phyloP scores from a whole-genome alignment of 176 grass and related monocot species.

The Musa troglodytarum region DNA sequence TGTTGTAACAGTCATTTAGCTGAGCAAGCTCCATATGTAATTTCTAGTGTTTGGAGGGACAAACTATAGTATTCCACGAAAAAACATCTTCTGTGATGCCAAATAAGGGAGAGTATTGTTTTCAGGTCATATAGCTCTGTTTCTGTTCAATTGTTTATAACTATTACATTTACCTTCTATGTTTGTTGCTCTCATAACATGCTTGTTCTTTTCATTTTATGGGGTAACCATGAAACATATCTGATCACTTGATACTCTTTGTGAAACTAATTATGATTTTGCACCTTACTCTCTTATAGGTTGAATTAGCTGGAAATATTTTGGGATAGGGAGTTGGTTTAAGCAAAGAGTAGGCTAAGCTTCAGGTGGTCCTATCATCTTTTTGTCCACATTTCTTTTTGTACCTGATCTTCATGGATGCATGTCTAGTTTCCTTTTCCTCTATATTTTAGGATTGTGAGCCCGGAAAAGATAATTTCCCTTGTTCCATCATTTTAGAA shows the following conservation, averaged over 20 bases:
- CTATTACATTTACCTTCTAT: too few relatives aligned
- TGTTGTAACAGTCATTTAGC: constrained; percentile 14
- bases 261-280: constrained; percentile 10
- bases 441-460: background rate
- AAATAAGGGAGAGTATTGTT: constrained; percentile 44
- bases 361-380: constrained; percentile 39
- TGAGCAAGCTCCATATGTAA: constrained; percentile 15
- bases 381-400: background rate
- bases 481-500: too few relatives aligned
- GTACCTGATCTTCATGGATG: background rate
- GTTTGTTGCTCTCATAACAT: background rate
- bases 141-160: background rate
- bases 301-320: constrained; percentile 61
- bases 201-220: background rate
- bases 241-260: constrained; percentile 12
- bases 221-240: too few relatives aligned
- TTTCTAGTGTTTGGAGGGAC: constrained; percentile 55
- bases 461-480: too few relatives aligned
- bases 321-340: constrained; percentile 46
- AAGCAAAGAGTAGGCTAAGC: constrained; percentile 45
- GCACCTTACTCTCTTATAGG: constrained; percentile 31
- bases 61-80: constrained; percentile 45
- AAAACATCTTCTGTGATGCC: constrained; percentile 24
- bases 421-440: background rate
- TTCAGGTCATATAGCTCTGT: constrained; percentile 30